A percentile compares a stretch with the other conserved stretches of the same genome.
Evolutionary conservation across 2,329 filamentous ascomycete genomes (phyloP).

Genomic region (Rhytidhysteron rufulum): DNA sequence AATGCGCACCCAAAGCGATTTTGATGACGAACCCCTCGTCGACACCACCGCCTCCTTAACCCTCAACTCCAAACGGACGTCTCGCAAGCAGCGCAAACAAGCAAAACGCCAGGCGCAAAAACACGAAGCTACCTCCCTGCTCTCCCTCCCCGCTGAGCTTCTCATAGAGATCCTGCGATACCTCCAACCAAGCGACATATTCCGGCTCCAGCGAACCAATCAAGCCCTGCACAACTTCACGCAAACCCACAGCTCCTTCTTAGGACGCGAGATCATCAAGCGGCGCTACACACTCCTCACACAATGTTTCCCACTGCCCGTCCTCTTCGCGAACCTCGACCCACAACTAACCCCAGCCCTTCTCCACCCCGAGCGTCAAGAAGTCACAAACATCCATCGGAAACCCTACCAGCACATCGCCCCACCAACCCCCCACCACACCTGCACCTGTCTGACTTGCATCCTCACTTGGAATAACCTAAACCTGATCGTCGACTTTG

Average conservation of each 20-base stretch:
- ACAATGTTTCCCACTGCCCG: constrained; percentile 51
- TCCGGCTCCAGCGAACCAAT: not conserved
- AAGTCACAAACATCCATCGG: constrained; percentile 44
- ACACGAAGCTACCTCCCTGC: not conserved
- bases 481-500: constrained; percentile 53
- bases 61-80: not conserved
- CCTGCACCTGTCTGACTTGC: constrained; percentile 58
- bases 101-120: not conserved
- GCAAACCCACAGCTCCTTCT: constrained; percentile 33
- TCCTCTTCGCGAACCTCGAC: constrained; percentile 42
- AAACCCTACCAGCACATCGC: constrained; percentile 52
- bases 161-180: not conserved
- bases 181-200: not conserved
- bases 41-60: not conserved
- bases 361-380: constrained; percentile 40
- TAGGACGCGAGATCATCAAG: constrained; percentile 43
- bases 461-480: constrained; percentile 56
- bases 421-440: constrained; percentile 41
- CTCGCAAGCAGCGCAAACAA: not conserved
- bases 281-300: constrained; percentile 50
- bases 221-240: not conserved
- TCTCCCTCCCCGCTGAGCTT: not conserved
- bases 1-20: no score
- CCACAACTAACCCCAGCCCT: constrained; percentile 34
- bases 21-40: not conserved